These are phyloP conservation scores for Stentor coeruleus DNA, from an alignment of 73 alveolate species.

Conservation along the genomic window DNA sequence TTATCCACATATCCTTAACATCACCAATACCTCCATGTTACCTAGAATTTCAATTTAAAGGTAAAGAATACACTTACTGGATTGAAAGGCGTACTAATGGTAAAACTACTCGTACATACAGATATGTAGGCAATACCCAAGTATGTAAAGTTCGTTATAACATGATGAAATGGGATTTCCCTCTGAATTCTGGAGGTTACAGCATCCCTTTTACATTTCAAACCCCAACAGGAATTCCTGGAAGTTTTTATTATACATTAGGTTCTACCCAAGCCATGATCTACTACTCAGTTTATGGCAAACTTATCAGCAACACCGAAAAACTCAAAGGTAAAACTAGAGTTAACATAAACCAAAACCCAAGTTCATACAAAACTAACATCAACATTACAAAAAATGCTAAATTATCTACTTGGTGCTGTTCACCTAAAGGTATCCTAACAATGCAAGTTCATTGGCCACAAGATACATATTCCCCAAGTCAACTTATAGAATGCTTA, in stretches of 20 bases:
- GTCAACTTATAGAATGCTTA: background rate
- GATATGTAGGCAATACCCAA: background rate
- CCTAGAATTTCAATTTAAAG: background rate
- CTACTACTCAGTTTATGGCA: too few species aligned
- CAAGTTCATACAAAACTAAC: background rate
- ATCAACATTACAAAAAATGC: background rate
- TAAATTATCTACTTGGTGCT: background rate
- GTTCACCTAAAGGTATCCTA: background rate
- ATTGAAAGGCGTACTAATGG: background rate
- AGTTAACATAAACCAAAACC: too few species aligned
- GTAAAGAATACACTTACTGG: background rate
- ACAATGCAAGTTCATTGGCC: background rate
- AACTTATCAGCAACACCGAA: too few species aligned
- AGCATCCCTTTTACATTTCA: background rate
- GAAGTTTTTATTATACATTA: too few species aligned
- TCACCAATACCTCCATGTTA: background rate
- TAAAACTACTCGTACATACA: background rate
- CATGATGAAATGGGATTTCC: background rate
- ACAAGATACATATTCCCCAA: background rate
- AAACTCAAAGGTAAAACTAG: too few species aligned
- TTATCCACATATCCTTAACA: background rate
- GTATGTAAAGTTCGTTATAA: background rate
- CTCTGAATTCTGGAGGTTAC: background rate
- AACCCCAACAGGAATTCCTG: background rate
- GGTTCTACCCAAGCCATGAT: too few species aligned